Percentiles rank a stretch among this genome's conserved stretches.
These are phyloP conservation scores for Pulveroboletus sp. DNA, from an alignment of 768 basidiomycete species.

Conservation along the genomic window DNA sequence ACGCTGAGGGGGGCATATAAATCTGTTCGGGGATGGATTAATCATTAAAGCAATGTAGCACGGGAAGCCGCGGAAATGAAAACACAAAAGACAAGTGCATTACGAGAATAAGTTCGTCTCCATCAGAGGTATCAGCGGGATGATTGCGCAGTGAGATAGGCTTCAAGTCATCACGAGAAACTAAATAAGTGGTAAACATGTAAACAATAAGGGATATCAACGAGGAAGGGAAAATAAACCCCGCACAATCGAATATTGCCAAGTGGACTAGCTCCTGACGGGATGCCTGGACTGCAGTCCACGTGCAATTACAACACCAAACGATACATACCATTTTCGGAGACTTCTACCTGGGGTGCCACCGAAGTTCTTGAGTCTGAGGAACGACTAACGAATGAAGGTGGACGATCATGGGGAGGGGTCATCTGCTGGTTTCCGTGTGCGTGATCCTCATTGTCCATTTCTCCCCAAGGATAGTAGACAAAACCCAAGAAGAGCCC, in stretches of 20 bases:
- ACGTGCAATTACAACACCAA: slow-evolving; percentile 8
- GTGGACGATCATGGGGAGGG: background rate
- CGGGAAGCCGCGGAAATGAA: background rate
- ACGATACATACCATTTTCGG: slow-evolving; percentile 13
- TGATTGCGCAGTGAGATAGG: background rate
- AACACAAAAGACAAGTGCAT: background rate
- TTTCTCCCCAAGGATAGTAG: slow-evolving; percentile 1
- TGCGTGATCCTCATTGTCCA: background rate
- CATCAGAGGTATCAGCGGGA: background rate
- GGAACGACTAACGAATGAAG: background rate
- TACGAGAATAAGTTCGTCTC: background rate
- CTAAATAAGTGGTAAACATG: background rate
- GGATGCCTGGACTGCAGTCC: slow-evolving; percentile 1
- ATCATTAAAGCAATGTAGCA: slow-evolving; percentile 1
- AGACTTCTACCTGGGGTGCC: background rate
- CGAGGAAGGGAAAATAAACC: background rate
- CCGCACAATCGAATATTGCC: background rate
- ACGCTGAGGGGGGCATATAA: background rate
- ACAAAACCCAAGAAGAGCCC: background rate
- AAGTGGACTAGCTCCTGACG: background rate
- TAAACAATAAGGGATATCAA: background rate
- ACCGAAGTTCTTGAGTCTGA: background rate
- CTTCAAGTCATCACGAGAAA: background rate
- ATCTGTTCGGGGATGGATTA: slow-evolving; percentile 1
- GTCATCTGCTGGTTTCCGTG: background rate